phyloP scores from a whole-genome alignment of 352 stramenopile genomes.

The Phytophthora pistaciae region DNA sequence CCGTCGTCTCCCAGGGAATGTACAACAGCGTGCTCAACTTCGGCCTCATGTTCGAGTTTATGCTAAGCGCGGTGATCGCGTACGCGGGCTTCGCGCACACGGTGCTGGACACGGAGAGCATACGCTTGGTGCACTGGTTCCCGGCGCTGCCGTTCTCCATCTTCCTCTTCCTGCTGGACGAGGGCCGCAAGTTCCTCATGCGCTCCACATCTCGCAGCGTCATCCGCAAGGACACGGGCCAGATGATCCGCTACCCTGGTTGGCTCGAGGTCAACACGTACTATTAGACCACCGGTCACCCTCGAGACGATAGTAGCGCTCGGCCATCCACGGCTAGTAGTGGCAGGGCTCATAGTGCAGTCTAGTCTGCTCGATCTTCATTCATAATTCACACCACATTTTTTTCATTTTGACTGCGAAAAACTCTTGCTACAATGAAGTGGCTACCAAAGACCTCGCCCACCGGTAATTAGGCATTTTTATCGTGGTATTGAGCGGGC shows the following conservation, averaged over 20 bases:
- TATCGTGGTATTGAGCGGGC: too few species aligned
- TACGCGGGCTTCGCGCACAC: conserved; percentile 89
- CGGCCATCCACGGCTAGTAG: conserved; percentile 9
- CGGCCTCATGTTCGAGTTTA: conserved; percentile 93
- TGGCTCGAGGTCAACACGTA: conserved; percentile 93
- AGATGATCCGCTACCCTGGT: conserved; percentile 84
- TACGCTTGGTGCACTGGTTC: conserved; percentile 93
- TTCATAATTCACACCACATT: conserved; percentile 26
- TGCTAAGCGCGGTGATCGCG: conserved; percentile 84
- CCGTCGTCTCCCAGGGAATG: conserved; percentile 93
- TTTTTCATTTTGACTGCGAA: neutral
- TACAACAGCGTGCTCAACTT: conserved; percentile 94
- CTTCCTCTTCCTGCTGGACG: conserved; percentile 92
- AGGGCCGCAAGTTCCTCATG: conserved; percentile 93
- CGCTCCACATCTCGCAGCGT: conserved; percentile 76
- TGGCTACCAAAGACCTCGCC: neutral
- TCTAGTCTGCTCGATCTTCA: conserved; percentile 9
- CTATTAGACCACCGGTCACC: conserved; percentile 66
- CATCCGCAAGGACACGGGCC: conserved; percentile 81
- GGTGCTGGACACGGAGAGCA: conserved; percentile 84
- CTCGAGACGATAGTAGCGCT: neutral
- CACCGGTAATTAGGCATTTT: too few species aligned
- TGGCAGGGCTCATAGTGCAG: conserved; percentile 7
- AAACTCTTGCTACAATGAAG: neutral
- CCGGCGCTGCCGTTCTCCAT: conserved; percentile 90